Percentiles rank a stretch among this genome's conserved stretches.
Evolutionary conservation across 2,329 filamentous ascomycete species (phyloP).

Genomic region (Corinectria fuckeliana): DNA sequence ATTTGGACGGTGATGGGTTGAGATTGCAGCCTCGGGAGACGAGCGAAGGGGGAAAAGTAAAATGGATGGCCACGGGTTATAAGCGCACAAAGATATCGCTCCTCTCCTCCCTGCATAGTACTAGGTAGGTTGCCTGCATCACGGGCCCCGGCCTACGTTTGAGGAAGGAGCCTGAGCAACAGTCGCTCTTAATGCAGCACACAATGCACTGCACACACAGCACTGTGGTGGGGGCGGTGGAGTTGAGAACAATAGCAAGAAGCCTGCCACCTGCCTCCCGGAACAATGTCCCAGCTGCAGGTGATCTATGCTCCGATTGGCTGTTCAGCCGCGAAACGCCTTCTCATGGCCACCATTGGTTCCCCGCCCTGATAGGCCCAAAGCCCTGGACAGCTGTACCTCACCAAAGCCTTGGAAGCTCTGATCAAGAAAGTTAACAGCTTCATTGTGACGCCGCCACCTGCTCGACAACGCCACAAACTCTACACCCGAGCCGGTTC

Average conservation of each 20-base stretch:
- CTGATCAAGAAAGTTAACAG: slow-evolving; percentile 32
- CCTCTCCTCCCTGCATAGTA: slow-evolving; percentile 12
- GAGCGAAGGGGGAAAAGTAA: neutral
- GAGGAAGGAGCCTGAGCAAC: neutral
- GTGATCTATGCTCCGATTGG: slow-evolving; percentile 32
- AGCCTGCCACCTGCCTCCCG: slow-evolving; percentile 4
- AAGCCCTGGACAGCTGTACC: neutral
- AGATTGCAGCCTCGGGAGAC: neutral
- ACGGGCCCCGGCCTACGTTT: neutral
- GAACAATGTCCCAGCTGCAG: slow-evolving; percentile 30
- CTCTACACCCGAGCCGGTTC: neutral
- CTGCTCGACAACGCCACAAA: slow-evolving; percentile 1
- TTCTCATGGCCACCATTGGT: slow-evolving; percentile 5
- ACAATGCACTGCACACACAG: neutral
- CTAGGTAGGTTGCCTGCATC: slow-evolving; percentile 1
- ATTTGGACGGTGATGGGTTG: neutral
- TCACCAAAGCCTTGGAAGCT: slow-evolving; percentile 13
- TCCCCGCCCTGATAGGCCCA: neutral
- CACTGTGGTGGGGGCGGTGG: neutral
- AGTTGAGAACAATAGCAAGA: slow-evolving; percentile 14
- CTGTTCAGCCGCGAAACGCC: slow-evolving; percentile 27
- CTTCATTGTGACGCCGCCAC: slow-evolving; percentile 31
- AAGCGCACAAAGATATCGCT: slow-evolving; percentile 15
- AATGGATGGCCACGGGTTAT: slow-evolving; percentile 11
- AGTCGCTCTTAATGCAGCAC: neutral